Evolutionary conservation across 2,329 filamentous ascomycete genomes (phyloP), one percentile per base, ranked within the genome.

Genomic region (Fusarium sp.): DNA sequence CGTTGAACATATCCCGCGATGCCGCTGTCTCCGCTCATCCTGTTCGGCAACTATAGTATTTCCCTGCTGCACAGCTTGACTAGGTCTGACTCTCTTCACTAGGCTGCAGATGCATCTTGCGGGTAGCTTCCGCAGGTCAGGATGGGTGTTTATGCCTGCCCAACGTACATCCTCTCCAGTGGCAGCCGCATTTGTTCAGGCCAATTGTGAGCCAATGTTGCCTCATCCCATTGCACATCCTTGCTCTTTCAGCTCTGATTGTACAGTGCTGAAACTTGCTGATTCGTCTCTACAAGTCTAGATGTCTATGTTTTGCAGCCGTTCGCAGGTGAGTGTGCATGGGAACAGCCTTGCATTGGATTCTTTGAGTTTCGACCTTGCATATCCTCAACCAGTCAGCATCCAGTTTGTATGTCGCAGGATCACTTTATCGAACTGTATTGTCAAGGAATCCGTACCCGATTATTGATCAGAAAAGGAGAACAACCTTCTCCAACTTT

Each of bases 11-110:
- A 69, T 69, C 43, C 66, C 29, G 42, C 62, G 47, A 63, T 62
- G 54, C 50, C 56, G 50, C 46, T 45, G 66, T 54, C 66, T 69
- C 66, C 66, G 59, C 57, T 53, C 41, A 45, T 57, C 46, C 46
- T 42, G 54, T 41, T 58, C 23, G 29, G 51, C 39, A 47, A 49
- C 39, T 27, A 53, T 50, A 43, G 50, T 20, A 27, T 31, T 42
- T 63, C 18, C 17, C 21, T 54, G 20, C 17, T 27, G 45, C 31
- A 35, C 29, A 31, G 29, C 11, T 14, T 3, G 21, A 41, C 17
- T 31, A 11, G 23, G 39, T 13, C 29, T 14, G 29, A 31, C 29
- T 31, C 10, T 31, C 29, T 31, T 31, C 29, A 23, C 25, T 47
- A 25, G 40, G 25, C 35, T 37, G 10, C 18, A 56, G 25, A 35